These are phyloP conservation scores for Lactarius vividus DNA, from an alignment of 768 basidiomycete species.

Conservation along the genomic window DNA sequence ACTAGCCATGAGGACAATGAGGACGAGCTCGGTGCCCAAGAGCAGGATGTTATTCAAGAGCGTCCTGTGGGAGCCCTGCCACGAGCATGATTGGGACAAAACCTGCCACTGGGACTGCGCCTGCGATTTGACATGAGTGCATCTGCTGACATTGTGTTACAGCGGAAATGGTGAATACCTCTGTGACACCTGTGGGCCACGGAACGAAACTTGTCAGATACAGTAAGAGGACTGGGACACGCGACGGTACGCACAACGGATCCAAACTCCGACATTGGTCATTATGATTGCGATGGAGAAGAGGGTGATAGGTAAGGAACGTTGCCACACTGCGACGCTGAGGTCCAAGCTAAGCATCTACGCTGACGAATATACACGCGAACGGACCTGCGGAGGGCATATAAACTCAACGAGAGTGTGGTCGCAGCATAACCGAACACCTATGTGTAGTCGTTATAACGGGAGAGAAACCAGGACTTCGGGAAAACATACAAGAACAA, in stretches of 20 bases:
- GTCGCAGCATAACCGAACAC: constrained; percentile 16
- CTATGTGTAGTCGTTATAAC: neutral
- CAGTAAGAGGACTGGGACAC: neutral
- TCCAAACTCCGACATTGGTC: constrained; percentile 17
- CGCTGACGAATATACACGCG: neutral
- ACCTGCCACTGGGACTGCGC: neutral
- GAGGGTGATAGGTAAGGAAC: neutral
- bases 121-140: constrained; percentile 4
- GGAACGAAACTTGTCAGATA: neutral
- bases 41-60: constrained; percentile 7
- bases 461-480: neutral
- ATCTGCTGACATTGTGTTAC: neutral
- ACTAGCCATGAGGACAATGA: constrained; percentile 11
- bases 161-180: neutral
- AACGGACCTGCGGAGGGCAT: constrained; percentile 21
- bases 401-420: constrained; percentile 18
- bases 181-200: neutral
- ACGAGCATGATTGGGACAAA: neutral
- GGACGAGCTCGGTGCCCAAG: constrained; percentile 3
- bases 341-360: neutral
- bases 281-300: neutral
- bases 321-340: constrained; percentile 25
- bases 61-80: neutral
- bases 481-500: constrained; percentile 11
- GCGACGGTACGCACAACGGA: constrained; percentile 11